Evolutionary conservation across 208 protist genomes (phyloP).

Genomic region (Wallacemonas collosoma): DNA sequence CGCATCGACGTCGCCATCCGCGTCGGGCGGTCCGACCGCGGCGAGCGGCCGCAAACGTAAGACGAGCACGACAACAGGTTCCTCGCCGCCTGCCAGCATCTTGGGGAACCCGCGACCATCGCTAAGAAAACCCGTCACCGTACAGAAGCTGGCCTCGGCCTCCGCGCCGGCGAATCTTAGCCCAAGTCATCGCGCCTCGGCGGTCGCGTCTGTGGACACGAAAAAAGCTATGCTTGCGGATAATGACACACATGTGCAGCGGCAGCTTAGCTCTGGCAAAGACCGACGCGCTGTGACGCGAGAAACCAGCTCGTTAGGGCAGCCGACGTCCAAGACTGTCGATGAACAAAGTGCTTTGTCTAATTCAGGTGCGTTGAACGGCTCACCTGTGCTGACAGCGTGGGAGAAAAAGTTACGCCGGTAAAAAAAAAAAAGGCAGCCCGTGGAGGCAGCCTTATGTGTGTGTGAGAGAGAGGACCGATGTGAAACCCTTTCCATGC

Average conservation of each 20-base stretch:
- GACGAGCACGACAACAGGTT: not conserved
- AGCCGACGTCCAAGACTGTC: not conserved
- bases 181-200: not conserved
- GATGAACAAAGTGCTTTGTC: not conserved
- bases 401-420: constrained; percentile 12
- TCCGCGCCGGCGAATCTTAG: constrained; percentile 2
- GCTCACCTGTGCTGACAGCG: constrained; percentile 3
- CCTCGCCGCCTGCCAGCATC: not conserved
- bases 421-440: not conserved
- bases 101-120: not conserved
- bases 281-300: constrained; percentile 1
- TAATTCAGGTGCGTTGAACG: not conserved
- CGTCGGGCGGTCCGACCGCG: not conserved
- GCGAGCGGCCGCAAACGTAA: not conserved
- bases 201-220: not conserved
- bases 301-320: not conserved
- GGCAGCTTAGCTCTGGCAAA: constrained; percentile 13
- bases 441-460: too few relatives aligned
- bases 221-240: not conserved
- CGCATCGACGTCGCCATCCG: not conserved
- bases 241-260: constrained; percentile 4
- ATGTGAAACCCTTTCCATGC: too few relatives aligned
- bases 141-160: constrained; percentile 15
- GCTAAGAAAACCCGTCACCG: constrained; percentile 1
- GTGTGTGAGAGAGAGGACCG: too few relatives aligned